Evolutionary conservation across 257 asterid species (phyloP).

Genomic region (Rhazya stricta): DNA sequence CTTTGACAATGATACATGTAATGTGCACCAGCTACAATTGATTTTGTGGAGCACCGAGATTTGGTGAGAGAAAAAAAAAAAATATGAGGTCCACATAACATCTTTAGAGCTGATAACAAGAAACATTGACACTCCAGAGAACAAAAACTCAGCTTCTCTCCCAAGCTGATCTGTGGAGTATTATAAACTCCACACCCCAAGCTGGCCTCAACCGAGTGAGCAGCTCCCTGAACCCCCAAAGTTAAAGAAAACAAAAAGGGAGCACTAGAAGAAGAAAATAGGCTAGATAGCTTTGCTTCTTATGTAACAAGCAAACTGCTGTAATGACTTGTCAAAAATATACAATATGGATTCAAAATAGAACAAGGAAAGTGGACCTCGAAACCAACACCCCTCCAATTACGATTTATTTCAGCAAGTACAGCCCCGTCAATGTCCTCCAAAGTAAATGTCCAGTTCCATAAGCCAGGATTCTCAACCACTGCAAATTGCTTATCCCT

Average conservation of each 20-base stretch:
- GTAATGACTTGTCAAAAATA: neutral
- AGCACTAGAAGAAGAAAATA: neutral
- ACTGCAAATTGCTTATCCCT: slow-evolving; percentile 88
- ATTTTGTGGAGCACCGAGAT: neutral
- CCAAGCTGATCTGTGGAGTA: neutral
- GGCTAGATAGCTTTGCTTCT: neutral
- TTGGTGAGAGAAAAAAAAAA: neutral
- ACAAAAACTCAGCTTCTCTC: neutral
- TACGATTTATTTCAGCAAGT: slow-evolving; percentile 91
- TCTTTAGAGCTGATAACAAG: neutral
- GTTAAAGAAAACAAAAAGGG: neutral
- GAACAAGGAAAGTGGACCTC: slow-evolving; percentile 47
- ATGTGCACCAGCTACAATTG: neutral
- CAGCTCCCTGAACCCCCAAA: neutral
- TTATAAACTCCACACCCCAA: neutral
- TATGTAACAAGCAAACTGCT: neutral
- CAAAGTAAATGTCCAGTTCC: slow-evolving; percentile 96
- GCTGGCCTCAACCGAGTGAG: neutral
- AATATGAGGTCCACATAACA: neutral
- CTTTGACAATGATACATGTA: neutral
- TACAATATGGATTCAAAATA: neutral
- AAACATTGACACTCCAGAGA: neutral
- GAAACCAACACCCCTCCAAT: slow-evolving; percentile 95
- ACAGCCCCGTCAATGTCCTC: slow-evolving; percentile 85
- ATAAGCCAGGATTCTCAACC: slow-evolving; percentile 93